A percentile compares a stretch with the other conserved stretches of the same genome.
phyloP scores from a whole-genome alignment of 2,329 filamentous ascomycete species.

The Claviceps sp. region DNA sequence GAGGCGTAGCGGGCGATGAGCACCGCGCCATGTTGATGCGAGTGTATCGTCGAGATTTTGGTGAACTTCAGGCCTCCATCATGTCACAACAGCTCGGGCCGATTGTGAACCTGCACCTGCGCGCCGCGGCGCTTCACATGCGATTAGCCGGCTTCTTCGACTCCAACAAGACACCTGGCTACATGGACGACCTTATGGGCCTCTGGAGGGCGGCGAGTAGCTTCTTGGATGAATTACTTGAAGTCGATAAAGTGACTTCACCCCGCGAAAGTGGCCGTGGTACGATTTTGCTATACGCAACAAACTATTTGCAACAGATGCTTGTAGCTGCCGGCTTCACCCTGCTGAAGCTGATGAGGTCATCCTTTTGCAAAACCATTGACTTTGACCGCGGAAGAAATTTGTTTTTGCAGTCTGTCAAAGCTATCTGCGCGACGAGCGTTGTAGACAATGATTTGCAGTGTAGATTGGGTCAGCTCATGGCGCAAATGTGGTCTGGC shows the following conservation, averaged over 20 bases:
- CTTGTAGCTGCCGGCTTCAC: slow-evolving; percentile 69
- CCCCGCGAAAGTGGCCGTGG: slow-evolving; percentile 32
- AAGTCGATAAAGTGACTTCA: slow-evolving; percentile 35
- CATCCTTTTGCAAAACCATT: slow-evolving; percentile 60
- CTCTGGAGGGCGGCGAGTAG: slow-evolving; percentile 58
- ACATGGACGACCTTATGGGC: slow-evolving; percentile 61
- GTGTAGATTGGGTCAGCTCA: slow-evolving; percentile 68
- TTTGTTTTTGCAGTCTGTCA: slow-evolving; percentile 59
- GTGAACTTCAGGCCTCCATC: slow-evolving; percentile 48
- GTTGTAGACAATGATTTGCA: slow-evolving; percentile 68
- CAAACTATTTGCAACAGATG: slow-evolving; percentile 75
- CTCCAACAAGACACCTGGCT: slow-evolving; percentile 55
- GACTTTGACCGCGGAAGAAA: slow-evolving; percentile 53
- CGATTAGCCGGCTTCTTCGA: slow-evolving; percentile 73
- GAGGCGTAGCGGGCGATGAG: slow-evolving; percentile 54
- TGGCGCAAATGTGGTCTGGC: slow-evolving; percentile 76
- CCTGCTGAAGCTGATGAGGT: slow-evolving; percentile 64
- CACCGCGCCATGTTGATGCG: slow-evolving; percentile 53
- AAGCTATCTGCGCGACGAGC: slow-evolving; percentile 57
- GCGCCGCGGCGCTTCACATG: slow-evolving; percentile 61
- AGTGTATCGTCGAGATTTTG: slow-evolving; percentile 51
- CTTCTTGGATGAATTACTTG: slow-evolving; percentile 54
- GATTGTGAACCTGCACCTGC: slow-evolving; percentile 52
- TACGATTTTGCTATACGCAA: slow-evolving; percentile 50
- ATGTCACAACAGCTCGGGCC: slow-evolving; percentile 44